Evolutionary conservation across 768 basidiomycete genomes (phyloP), one percentile per base, ranked within the genome.

Genomic region (Termitomyces sp.): DNA sequence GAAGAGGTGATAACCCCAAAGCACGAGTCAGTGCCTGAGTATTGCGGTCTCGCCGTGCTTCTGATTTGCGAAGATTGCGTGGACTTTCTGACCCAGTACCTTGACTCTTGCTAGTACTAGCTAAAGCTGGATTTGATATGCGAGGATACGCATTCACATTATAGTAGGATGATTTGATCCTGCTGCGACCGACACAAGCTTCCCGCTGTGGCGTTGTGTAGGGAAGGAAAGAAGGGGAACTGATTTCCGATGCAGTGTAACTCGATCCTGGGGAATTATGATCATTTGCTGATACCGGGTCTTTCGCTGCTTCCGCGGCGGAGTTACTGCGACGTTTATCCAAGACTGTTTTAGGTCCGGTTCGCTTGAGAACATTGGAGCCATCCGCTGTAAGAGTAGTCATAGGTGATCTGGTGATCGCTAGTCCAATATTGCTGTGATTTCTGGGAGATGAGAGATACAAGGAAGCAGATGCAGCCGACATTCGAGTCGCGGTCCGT

Each of bases 151-250:
- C 69, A 6, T 81, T 77, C 4, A 80, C 76, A 9, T 81, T 78
- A 57, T 82, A 84, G 64, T 90, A 87, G 6, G 86, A 79, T 9
- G 87, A 87, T 67, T 88, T 86, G 62, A 89, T 84, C 36, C 81
- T 81, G 48, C 80, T 81, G 37, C 88, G 83, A 39, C 87, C 84
- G 56, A 80, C 54, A 44, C 64, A 60, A 49, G 64, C 72, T 34
- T 57, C 60, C 51, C 68, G 68, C 44, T 65, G 69, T 6, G 62
- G 63, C 57, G 44, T 61, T 47, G 55, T 66, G 61, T 36, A 69
- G 55, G 47, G 64, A 60, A 53, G 68, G 70, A 59, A 65, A 57
- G 55, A 70, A 68, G 83, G 81, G 9, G 83, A 82, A 3, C 68
- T 63, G 29, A 77, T 66, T 55, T 83, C 82, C 39, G 79, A 77